Percentiles rank a stretch among this genome's conserved stretches.
phyloP scores from a whole-genome alignment of 108 stramenopile species.

The Cyclotella atomus region DNA sequence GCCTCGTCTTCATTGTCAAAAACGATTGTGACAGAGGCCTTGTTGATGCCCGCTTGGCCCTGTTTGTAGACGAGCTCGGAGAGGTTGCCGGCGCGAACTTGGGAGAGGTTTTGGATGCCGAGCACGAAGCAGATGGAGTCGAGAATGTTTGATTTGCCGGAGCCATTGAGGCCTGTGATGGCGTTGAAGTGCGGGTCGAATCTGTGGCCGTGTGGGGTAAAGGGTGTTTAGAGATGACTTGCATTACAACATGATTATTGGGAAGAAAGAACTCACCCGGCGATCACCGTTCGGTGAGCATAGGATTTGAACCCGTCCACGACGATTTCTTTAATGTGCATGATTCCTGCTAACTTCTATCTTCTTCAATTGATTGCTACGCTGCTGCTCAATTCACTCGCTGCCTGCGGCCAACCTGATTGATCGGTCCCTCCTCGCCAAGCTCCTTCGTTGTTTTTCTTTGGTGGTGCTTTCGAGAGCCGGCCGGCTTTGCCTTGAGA shows the following conservation, averaged over 20 bases:
- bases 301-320: slow-evolving; percentile 99
- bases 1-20: slow-evolving; percentile 95
- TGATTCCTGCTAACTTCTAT: slow-evolving; percentile 31
- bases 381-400: too few relatives aligned
- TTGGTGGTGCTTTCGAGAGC: too few relatives aligned
- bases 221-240: not conserved
- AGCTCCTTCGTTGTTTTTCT: too few relatives aligned
- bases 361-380: not conserved
- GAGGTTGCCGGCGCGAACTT: slow-evolving; percentile 96
- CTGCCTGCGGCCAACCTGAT: too few relatives aligned
- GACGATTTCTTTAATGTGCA: slow-evolving; percentile 97
- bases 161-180: slow-evolving; percentile 99
- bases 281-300: slow-evolving; percentile 95
- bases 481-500: too few relatives aligned
- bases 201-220: slow-evolving; percentile 50
- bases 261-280: slow-evolving; percentile 70
- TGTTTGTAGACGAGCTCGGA: slow-evolving; percentile 99
- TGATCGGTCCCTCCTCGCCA: too few relatives aligned
- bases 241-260: not conserved
- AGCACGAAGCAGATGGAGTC: slow-evolving; percentile 99
- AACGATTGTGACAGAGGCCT: slow-evolving; percentile 95
- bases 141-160: slow-evolving; percentile 98
- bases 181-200: slow-evolving; percentile 99
- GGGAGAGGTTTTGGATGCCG: slow-evolving; percentile 96
- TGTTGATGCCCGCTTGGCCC: slow-evolving; percentile 98